These are phyloP conservation scores for Magnusiomyces paraingens DNA, from an alignment of 1,139 yeast genomes.

Conservation along the genomic window DNA sequence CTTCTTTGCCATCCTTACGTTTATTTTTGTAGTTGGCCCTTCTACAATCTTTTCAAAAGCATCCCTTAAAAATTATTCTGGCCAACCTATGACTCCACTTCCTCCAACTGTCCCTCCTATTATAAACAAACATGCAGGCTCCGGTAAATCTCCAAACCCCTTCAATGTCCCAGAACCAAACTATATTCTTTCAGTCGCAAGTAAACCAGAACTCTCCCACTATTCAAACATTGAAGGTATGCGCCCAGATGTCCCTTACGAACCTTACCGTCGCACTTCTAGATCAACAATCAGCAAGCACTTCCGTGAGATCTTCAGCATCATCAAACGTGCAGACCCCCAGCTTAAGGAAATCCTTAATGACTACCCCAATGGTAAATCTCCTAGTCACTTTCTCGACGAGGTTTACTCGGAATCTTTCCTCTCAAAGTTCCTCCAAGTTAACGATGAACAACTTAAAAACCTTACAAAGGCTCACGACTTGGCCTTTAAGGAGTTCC, in stretches of 20 bases:
- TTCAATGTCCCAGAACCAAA: background rate
- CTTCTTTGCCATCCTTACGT: background rate
- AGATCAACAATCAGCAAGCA: background rate
- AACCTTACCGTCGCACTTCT: background rate
- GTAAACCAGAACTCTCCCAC: background rate
- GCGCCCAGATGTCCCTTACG: background rate
- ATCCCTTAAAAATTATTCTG: background rate
- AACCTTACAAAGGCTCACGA: conserved; percentile 49
- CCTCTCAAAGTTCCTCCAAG: conserved; percentile 40
- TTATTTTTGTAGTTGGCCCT: background rate
- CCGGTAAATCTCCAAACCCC: background rate
- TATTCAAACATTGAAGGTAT: background rate
- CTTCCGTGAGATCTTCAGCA: background rate
- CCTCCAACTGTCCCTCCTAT: background rate
- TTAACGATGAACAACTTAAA: conserved; percentile 42
- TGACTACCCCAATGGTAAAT: background rate
- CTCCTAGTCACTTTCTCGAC: background rate
- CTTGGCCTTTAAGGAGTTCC: conserved; percentile 46
- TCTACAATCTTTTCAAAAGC: background rate
- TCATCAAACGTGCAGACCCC: background rate
- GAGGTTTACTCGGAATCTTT: background rate
- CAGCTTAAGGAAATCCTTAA: background rate
- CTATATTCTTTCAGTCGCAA: background rate
- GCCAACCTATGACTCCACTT: background rate
- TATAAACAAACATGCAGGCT: background rate